Conservation (phyloP, 2,329 filamentous ascomycete genomes). For the Aureobasidium sp. region DNA sequence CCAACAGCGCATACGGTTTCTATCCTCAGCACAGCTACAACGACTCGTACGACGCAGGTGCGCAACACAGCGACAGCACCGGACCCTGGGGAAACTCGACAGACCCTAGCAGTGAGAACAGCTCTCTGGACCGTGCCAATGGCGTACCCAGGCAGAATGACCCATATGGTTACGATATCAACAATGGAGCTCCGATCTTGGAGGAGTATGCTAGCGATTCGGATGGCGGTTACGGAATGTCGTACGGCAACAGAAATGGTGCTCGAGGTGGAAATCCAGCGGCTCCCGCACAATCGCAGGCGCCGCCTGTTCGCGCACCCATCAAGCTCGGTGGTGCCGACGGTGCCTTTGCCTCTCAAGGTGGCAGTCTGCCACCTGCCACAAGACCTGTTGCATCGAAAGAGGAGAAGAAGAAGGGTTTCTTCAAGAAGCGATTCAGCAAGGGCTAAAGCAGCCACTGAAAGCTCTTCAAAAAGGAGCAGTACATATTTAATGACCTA, state of each 20-base stretch:
- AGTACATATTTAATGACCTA: constrained; percentile 12
- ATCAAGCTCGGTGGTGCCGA: constrained; percentile 19
- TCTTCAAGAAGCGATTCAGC: constrained; percentile 79
- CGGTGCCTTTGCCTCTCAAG: constrained; percentile 16
- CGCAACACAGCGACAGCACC: constrained; percentile 60
- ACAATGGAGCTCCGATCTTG: constrained; percentile 24
- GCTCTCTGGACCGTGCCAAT: constrained; percentile 71
- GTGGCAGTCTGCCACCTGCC: constrained; percentile 18
- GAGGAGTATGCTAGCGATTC: constrained; percentile 33
- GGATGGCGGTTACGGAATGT: constrained; percentile 17
- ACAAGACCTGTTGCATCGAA: constrained; percentile 21
- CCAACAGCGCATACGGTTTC: constrained; percentile 33
- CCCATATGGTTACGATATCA: constrained; percentile 32
- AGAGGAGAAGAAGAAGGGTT: constrained; percentile 76
- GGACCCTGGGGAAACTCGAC: constrained; percentile 76
- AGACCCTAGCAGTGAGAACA: constrained; percentile 90
- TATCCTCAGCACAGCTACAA: constrained; percentile 54
- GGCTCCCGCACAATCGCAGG: constrained; percentile 2
- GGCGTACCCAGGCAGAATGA: constrained; percentile 17
- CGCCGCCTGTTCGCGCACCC: constrained; percentile 16
- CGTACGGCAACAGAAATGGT: not conserved
- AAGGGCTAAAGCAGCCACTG: constrained; percentile 33
- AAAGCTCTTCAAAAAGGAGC: not conserved
- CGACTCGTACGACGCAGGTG: constrained; percentile 76
- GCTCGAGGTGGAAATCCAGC: constrained; percentile 1